phyloP scores from a whole-genome alignment of 2,329 filamentous ascomycete species.

The Pestalotiopsis sp. region DNA sequence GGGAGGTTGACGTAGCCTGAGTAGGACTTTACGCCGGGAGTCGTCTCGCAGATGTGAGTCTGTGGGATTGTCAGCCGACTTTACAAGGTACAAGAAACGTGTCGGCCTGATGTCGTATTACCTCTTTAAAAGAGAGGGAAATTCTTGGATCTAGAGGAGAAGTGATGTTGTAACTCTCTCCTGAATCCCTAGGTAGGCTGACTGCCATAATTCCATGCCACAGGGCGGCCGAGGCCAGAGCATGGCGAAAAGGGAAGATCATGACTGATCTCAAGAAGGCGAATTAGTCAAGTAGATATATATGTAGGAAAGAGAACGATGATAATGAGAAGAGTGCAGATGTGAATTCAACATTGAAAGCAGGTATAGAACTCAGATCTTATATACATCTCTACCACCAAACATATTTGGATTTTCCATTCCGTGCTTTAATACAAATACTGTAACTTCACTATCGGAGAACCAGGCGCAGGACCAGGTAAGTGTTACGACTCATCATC shows the following conservation, averaged over 20 bases:
- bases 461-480: neutral
- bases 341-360: neutral
- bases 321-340: neutral
- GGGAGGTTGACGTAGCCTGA: slow-evolving; percentile 35
- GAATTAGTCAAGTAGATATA: neutral
- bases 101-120: neutral
- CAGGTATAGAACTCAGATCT: neutral
- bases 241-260: neutral
- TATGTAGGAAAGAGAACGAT: neutral
- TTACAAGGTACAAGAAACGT: neutral
- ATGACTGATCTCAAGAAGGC: neutral
- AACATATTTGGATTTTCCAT: neutral
- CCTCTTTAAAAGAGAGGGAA: slow-evolving; percentile 4
- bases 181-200: neutral
- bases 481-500: neutral
- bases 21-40: slow-evolving; percentile 52
- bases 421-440: neutral
- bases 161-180: neutral
- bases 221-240: neutral
- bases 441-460: neutral
- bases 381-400: neutral
- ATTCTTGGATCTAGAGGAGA: neutral
- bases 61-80: neutral
- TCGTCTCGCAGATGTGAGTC: slow-evolving; percentile 48
- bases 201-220: neutral